Conservation (phyloP, 2,329 filamentous ascomycete species). For the Alternaria conjuncta region DNA sequence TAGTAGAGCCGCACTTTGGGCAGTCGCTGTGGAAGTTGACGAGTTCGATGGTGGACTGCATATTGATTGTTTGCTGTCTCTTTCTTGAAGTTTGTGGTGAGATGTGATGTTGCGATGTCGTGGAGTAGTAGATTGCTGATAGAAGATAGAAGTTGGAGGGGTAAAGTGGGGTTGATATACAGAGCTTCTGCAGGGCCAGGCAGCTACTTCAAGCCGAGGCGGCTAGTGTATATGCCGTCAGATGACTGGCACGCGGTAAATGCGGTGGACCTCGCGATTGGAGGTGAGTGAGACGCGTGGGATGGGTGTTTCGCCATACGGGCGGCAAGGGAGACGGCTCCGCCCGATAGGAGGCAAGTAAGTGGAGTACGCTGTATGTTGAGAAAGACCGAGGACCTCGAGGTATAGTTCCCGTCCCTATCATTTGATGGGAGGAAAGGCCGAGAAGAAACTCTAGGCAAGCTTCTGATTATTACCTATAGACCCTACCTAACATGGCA, state of each 20-base stretch:
- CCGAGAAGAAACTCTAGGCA: background rate
- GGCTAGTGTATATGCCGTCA: conserved; percentile 38
- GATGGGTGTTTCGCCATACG: conserved; percentile 4
- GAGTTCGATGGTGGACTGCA: conserved; percentile 36
- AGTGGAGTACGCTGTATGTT: background rate
- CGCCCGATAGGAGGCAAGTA: background rate
- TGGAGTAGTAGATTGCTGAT: conserved; percentile 17
- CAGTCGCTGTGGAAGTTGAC: conserved; percentile 46
- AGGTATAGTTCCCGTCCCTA: background rate
- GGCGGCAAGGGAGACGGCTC: background rate
- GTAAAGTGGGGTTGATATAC: conserved; percentile 48
- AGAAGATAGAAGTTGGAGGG: conserved; percentile 27
- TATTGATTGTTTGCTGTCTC: conserved; percentile 16
- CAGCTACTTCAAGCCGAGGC: conserved; percentile 25
- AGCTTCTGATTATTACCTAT: background rate
- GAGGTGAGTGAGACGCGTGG: conserved; percentile 16
- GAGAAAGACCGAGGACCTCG: background rate
- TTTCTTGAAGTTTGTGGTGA: background rate
- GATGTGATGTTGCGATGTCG: background rate
- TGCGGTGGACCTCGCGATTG: conserved; percentile 31
- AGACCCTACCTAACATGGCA: conserved; percentile 32
- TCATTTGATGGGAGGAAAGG: background rate
- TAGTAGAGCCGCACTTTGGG: conserved; percentile 49
- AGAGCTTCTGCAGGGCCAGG: conserved; percentile 17
- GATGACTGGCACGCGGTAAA: conserved; percentile 36